phyloP scores from a whole-genome alignment of 1,284 basidiomycete species.

The Exobasidium rhododendri region DNA sequence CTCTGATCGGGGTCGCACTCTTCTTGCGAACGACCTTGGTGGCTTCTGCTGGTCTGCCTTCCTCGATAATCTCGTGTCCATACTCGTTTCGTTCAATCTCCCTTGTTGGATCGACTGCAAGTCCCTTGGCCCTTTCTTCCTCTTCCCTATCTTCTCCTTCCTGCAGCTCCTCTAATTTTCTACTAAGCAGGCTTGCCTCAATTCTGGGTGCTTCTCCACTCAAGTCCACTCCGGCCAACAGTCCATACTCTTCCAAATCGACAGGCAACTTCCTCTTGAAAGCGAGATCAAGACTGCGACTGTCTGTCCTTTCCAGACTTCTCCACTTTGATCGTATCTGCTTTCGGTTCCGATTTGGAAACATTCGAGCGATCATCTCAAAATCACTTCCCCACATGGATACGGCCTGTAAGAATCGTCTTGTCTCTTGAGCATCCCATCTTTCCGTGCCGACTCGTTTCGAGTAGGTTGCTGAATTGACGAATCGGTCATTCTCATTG shows the following conservation, averaged over 20 bases:
- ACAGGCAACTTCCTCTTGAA: slow-evolving; percentile 41
- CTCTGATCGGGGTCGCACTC: not conserved
- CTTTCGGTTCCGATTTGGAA: slow-evolving; percentile 79
- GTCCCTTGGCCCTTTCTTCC: slow-evolving; percentile 20
- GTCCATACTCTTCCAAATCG: slow-evolving; percentile 48
- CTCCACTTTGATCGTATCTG: slow-evolving; percentile 89
- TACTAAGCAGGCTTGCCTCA: too few species aligned
- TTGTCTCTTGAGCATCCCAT: slow-evolving; percentile 40
- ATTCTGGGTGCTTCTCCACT: slow-evolving; percentile 49
- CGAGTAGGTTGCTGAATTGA: slow-evolving; percentile 77
- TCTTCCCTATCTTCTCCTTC: slow-evolving; percentile 23
- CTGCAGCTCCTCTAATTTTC: slow-evolving; percentile 20
- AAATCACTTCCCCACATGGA: slow-evolving; percentile 87
- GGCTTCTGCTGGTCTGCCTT: not conserved
- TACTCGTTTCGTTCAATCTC: slow-evolving; percentile 30
- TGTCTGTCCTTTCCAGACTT: slow-evolving; percentile 75
- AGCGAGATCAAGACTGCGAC: slow-evolving; percentile 51
- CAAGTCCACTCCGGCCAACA: slow-evolving; percentile 46
- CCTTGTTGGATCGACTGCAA: not conserved
- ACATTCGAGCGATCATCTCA: slow-evolving; percentile 78
- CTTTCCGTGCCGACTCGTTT: slow-evolving; percentile 63
- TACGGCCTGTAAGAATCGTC: slow-evolving; percentile 66
- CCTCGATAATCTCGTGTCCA: slow-evolving; percentile 31
- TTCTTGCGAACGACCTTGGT: not conserved
- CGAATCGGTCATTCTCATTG: slow-evolving; percentile 65